Evolutionary conservation across 495 filamentous ascomycete genomes (phyloP).

Genomic region (Daldinia loculata): DNA sequence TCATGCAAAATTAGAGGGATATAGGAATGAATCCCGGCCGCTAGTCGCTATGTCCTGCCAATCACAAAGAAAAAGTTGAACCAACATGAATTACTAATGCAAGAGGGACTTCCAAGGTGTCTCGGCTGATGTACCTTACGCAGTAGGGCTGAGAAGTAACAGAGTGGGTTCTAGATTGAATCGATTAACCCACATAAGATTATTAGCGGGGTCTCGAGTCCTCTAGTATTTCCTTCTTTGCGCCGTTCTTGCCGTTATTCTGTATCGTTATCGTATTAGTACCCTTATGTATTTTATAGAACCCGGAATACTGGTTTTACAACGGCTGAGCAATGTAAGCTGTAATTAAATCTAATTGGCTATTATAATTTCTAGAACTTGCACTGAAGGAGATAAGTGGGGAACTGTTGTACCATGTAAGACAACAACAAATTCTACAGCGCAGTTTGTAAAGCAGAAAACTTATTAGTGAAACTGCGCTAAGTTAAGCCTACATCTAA

Average conservation of each 20-base stretch:
- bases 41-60: neutral
- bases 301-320: neutral
- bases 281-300: neutral
- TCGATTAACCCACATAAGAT: neutral
- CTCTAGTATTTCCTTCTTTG: neutral
- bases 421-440: neutral
- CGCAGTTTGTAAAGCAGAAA: neutral
- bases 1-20: neutral
- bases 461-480: neutral
- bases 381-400: neutral
- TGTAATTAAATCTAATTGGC: neutral
- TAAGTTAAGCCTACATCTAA: constrained; percentile 1
- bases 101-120: neutral
- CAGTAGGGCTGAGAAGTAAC: neutral
- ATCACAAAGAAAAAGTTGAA: neutral
- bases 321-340: neutral
- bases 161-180: neutral
- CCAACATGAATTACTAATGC: constrained; percentile 1
- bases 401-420: neutral
- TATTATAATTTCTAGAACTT: neutral
- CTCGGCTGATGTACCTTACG: neutral
- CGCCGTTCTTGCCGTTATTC: neutral
- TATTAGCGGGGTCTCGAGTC: neutral
- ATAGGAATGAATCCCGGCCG: neutral
- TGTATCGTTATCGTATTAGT: neutral